Evolutionary conservation across 1,139 yeast species (phyloP).

Genomic region (Suhomyces coccinellae): DNA sequence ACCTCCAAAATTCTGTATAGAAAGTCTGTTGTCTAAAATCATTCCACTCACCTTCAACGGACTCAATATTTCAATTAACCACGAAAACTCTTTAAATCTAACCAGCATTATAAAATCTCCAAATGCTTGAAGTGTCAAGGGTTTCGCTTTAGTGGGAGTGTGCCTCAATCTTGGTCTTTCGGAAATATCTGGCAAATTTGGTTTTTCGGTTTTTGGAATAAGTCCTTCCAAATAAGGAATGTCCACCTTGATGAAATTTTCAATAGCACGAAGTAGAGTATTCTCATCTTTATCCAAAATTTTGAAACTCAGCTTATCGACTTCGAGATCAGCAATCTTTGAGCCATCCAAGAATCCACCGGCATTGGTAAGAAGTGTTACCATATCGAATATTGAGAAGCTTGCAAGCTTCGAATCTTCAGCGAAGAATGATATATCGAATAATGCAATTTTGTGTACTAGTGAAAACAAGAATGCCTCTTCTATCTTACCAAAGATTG

Average conservation of each 20-base stretch:
- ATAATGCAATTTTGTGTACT: conserved; percentile 8
- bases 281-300: conserved; percentile 17
- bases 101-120: conserved; percentile 22
- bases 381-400: conserved; percentile 10
- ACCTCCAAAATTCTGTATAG: conserved; percentile 17
- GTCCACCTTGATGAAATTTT: conserved; percentile 22
- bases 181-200: neutral
- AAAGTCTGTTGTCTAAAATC: conserved; percentile 21
- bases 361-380: conserved; percentile 17
- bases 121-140: conserved; percentile 1
- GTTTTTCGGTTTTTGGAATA: neutral
- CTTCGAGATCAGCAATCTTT: conserved; percentile 14
- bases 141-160: neutral
- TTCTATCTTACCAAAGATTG: conserved; percentile 8
- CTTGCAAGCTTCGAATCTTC: conserved; percentile 12
- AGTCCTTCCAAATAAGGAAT: conserved; percentile 19
- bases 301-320: conserved; percentile 15
- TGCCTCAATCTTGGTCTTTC: neutral
- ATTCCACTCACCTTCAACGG: conserved; percentile 21
- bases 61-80: conserved; percentile 14
- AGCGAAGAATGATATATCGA: conserved; percentile 14
- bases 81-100: conserved; percentile 13
- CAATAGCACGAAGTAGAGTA: conserved; percentile 10
- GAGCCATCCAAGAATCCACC: conserved; percentile 18
- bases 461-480: conserved; percentile 13